Conservation (phyloP, 495 filamentous ascomycete genomes). For the Talaromyces thailandensis region DNA sequence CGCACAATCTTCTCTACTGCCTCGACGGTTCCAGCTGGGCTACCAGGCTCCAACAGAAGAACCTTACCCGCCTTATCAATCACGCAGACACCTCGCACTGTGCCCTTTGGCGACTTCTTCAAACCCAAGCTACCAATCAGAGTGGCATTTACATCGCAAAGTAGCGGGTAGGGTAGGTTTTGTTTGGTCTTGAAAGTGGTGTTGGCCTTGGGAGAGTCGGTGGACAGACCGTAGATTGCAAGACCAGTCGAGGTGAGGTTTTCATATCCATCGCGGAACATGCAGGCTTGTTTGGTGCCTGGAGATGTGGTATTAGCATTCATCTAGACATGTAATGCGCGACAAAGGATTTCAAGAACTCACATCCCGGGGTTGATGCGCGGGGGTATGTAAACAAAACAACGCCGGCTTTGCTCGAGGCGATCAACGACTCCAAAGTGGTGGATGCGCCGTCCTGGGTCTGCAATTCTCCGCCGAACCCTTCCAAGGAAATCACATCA, state of each 20-base stretch:
- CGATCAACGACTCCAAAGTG: slow-evolving; percentile 67
- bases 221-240: slow-evolving; percentile 78
- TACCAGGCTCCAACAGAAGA: slow-evolving; percentile 29
- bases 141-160: slow-evolving; percentile 68
- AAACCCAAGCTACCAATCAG: slow-evolving; percentile 70
- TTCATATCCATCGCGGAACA: slow-evolving; percentile 79
- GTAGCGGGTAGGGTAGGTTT: slow-evolving; percentile 75
- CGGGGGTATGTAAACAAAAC: slow-evolving; percentile 94
- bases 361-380: slow-evolving; percentile 93
- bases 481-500: slow-evolving; percentile 53
- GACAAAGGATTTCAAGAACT: slow-evolving; percentile 25
- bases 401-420: slow-evolving; percentile 74
- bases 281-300: slow-evolving; percentile 90
- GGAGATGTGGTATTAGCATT: not conserved
- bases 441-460: slow-evolving; percentile 74
- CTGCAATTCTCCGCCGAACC: slow-evolving; percentile 76
- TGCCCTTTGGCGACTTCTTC: slow-evolving; percentile 70
- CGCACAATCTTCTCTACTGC: slow-evolving; percentile 30
- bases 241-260: slow-evolving; percentile 72
- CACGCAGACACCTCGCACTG: slow-evolving; percentile 75
- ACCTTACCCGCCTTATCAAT: slow-evolving; percentile 60
- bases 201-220: slow-evolving; percentile 81
- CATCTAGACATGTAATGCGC: not conserved
- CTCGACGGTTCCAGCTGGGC: slow-evolving; percentile 41
- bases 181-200: slow-evolving; percentile 85